phyloP scores from a whole-genome alignment of 352 stramenopile genomes.

The Plasmopara muralis region DNA sequence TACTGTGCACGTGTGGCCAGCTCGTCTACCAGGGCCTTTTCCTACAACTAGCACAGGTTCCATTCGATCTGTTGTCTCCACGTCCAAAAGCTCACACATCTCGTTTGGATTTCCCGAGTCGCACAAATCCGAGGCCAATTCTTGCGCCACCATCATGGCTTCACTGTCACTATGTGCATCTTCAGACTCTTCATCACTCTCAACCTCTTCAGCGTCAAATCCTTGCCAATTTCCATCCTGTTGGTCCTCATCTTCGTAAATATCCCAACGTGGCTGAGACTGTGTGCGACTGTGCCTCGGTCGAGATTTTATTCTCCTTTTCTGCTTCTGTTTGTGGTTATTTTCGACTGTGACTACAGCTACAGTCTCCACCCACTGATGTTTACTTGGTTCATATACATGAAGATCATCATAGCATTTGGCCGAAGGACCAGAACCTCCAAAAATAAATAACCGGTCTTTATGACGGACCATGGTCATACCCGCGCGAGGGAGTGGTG shows the following conservation, averaged over 20 bases:
- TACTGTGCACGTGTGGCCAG: constrained; percentile 92
- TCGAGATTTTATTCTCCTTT: constrained; percentile 16
- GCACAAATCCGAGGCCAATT: constrained; percentile 19
- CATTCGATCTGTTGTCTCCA: constrained; percentile 20
- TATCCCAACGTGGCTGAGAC: constrained; percentile 23
- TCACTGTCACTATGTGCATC: constrained; percentile 37
- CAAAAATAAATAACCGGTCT: constrained; percentile 92
- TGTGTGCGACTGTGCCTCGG: constrained; percentile 13
- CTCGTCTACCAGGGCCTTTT: constrained; percentile 77
- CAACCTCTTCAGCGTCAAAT: constrained; percentile 17
- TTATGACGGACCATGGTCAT: constrained; percentile 94
- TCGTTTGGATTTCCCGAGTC: constrained; percentile 62
- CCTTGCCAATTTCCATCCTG: constrained; percentile 23
- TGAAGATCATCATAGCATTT: constrained; percentile 96
- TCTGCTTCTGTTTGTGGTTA: constrained; percentile 14
- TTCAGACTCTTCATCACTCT: constrained; percentile 25
- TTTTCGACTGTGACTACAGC: constrained; percentile 10
- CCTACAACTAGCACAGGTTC: constrained; percentile 84
- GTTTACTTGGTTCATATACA: constrained; percentile 75
- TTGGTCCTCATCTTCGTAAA: constrained; percentile 43
- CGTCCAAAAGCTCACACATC: constrained; percentile 31
- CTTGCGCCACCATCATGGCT: constrained; percentile 24
- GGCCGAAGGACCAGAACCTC: constrained; percentile 86
- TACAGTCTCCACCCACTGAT: constrained; percentile 59
- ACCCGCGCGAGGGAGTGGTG: constrained; percentile 87